phyloP scores from a whole-genome alignment of 2,329 filamentous ascomycete genomes.

The Huntiella moniliformis region DNA sequence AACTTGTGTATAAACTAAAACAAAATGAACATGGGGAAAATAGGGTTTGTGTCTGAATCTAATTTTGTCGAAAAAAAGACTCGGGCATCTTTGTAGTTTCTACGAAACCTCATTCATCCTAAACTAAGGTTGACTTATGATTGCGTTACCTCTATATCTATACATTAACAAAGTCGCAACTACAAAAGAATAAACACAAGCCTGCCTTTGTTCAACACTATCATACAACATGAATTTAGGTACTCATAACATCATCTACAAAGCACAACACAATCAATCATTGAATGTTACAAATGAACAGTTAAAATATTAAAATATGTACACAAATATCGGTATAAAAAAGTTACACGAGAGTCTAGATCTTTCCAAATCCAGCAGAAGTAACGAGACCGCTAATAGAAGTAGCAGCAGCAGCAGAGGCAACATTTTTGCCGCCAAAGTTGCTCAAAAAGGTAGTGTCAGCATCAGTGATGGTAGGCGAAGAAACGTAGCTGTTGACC shows the following conservation, averaged over 20 bases:
- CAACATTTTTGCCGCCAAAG: conserved; percentile 35
- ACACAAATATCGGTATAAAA: neutral
- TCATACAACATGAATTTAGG: neutral
- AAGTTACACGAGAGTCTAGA: neutral
- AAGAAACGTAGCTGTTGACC: conserved; percentile 28
- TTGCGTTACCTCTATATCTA: too few relatives aligned
- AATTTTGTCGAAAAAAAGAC: too few relatives aligned
- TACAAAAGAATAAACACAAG: too few relatives aligned
- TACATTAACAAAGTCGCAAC: too few relatives aligned
- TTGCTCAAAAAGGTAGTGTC: conserved; percentile 29
- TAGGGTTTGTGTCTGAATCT: too few relatives aligned
- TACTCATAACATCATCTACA: neutral
- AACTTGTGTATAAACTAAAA: too few relatives aligned
- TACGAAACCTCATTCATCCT: too few relatives aligned
- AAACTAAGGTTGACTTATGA: too few relatives aligned
- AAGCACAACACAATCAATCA: neutral
- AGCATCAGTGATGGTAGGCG: conserved; percentile 21
- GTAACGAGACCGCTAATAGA: conserved; percentile 3
- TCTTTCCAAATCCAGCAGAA: conserved; percentile 9
- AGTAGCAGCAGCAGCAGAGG: conserved; percentile 19
- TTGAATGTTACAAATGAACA: neutral
- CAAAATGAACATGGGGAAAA: too few relatives aligned
- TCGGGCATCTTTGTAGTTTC: too few relatives aligned
- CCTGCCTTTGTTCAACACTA: too few relatives aligned
- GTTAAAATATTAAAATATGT: neutral